Percentiles rank a stretch among this genome's conserved stretches.
Conservation (phyloP, 2,329 filamentous ascomycete genomes). For the Pseudogymnoascus sp. region DNA sequence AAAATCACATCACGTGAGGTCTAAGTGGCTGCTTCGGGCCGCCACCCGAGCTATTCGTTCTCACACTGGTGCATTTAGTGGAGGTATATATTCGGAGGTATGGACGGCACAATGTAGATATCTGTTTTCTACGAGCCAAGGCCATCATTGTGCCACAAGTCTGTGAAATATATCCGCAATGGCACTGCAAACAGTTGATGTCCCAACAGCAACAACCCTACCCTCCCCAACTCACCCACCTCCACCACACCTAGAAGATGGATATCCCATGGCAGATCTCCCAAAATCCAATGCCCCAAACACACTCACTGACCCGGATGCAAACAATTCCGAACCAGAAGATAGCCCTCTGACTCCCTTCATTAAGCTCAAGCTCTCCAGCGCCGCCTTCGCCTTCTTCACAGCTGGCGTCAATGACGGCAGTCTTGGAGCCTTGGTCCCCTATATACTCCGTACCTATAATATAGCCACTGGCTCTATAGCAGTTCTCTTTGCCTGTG, state of each 20-base stretch:
- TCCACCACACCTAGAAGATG: background rate
- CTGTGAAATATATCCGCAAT: background rate
- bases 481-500: conserved; percentile 44
- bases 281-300: background rate
- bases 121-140: background rate
- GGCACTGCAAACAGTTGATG: conserved; percentile 1
- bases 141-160: background rate
- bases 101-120: background rate
- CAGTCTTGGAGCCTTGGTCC: conserved; percentile 53
- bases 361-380: conserved; percentile 39
- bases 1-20: background rate
- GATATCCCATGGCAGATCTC: background rate
- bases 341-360: background rate
- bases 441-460: conserved; percentile 52
- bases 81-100: background rate
- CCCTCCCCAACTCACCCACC: background rate
- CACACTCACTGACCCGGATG: background rate
- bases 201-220: background rate
- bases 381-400: conserved; percentile 54
- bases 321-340: background rate
- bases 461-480: conserved; percentile 43
- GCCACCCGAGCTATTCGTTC: background rate
- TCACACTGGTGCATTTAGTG: background rate
- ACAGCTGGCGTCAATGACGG: conserved; percentile 59
- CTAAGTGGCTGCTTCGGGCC: background rate